phyloP scores from a whole-genome alignment of 768 basidiomycete genomes.

The Pleurotus pulmonarius region DNA sequence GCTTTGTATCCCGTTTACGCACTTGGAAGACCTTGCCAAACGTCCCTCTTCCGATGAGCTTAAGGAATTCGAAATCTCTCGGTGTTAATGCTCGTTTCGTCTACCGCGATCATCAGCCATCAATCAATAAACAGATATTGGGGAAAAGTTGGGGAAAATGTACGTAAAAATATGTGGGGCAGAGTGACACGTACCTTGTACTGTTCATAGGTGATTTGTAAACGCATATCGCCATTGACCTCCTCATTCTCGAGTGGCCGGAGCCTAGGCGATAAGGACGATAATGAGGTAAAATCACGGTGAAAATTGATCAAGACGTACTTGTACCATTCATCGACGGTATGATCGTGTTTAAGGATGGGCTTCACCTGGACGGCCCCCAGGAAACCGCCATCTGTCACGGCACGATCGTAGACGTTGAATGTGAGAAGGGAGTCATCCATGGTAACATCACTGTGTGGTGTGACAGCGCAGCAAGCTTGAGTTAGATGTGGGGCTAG shows the following conservation, averaged over 20 bases:
- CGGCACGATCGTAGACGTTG: conserved; percentile 88
- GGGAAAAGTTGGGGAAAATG: conserved; percentile 3
- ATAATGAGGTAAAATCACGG: conserved; percentile 11
- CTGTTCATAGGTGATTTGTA: conserved; percentile 93
- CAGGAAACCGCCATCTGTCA: conserved; percentile 82
- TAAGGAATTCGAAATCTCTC: conserved; percentile 96
- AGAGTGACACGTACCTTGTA: conserved; percentile 60
- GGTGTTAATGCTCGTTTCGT: conserved; percentile 86
- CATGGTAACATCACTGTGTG: conserved; percentile 86
- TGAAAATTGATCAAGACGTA: conserved; percentile 37
- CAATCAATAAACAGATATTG: conserved; percentile 7
- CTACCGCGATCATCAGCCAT: conserved; percentile 29
- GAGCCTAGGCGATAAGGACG: conserved; percentile 43
- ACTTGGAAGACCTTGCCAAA: conserved; percentile 99
- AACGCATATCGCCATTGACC: conserved; percentile 89
- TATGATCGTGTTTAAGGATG: conserved; percentile 85
- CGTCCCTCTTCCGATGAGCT: conserved; percentile 96
- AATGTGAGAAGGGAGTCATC: conserved; percentile 79
- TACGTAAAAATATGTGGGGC: conserved; percentile 10
- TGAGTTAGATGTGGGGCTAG: conserved; percentile 2
- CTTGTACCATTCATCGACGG: conserved; percentile 97
- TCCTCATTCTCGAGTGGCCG: conserved; percentile 73
- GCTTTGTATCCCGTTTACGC: conserved; percentile 94
- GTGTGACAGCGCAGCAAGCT: conserved; percentile 16
- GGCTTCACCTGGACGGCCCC: conserved; percentile 92